A percentile compares a stretch with the other conserved stretches of the same genome.
Conservation (phyloP, 208 protist species). For the Acanthamoeba culbertsoni region DNA sequence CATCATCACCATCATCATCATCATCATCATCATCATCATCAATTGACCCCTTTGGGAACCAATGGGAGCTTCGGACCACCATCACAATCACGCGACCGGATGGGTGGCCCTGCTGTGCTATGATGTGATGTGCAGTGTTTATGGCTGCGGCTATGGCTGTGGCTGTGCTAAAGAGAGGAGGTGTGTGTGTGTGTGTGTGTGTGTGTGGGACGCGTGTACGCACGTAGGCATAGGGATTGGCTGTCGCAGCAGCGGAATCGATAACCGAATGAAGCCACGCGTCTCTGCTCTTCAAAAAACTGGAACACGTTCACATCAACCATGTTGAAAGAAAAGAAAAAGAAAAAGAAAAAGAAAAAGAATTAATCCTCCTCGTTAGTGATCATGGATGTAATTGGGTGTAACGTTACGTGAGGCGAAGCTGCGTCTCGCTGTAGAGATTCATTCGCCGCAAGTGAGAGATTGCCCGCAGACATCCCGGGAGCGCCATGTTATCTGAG, state of each 20-base stretch:
- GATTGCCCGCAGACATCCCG: slow-evolving; percentile 58
- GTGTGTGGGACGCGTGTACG: background rate
- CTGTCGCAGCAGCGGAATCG: background rate
- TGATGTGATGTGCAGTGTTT: background rate
- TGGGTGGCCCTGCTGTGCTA: background rate
- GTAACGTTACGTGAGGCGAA: slow-evolving; percentile 58
- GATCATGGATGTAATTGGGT: background rate
- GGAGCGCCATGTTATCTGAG: slow-evolving; percentile 38
- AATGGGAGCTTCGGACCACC: too few species aligned
- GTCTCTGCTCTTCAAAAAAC: background rate
- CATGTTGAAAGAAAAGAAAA: background rate
- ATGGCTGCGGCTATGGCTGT: too few species aligned
- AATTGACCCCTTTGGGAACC: too few species aligned
- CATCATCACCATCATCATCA: too few species aligned
- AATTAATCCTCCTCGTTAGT: background rate
- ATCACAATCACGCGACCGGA: background rate
- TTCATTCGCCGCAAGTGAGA: slow-evolving; percentile 61
- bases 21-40: too few species aligned
- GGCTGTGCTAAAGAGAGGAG: too few species aligned
- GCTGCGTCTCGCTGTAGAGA: slow-evolving; percentile 61
- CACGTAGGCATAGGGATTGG: slow-evolving; percentile 19
- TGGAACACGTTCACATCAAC: too few species aligned
- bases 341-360: background rate
- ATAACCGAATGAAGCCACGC: slow-evolving; percentile 60
- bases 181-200: slow-evolving; percentile 17